Percentiles rank a stretch among this genome's conserved stretches.
phyloP scores from a whole-genome alignment of 2,329 filamentous ascomycete species.

The Rugonectria rugulosa region DNA sequence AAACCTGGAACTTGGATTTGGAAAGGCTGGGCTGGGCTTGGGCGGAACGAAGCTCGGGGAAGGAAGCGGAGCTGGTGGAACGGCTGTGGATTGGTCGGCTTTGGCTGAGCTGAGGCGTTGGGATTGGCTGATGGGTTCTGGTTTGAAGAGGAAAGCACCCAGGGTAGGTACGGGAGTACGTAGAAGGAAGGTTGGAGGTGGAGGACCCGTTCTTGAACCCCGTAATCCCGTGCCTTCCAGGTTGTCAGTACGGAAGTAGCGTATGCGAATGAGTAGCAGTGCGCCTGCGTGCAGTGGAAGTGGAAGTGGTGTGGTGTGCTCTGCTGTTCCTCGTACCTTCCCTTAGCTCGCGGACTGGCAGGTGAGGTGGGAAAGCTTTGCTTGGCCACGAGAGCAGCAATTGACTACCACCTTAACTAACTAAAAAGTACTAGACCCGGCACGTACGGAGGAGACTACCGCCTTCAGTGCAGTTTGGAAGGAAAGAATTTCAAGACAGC shows the following conservation, averaged over 20 bases:
- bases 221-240: background rate
- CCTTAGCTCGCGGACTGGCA: background rate
- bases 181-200: background rate
- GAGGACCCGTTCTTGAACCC: background rate
- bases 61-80: slow-evolving; percentile 14
- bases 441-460: no score
- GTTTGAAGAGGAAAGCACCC: no score
- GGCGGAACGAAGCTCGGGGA: slow-evolving; percentile 16
- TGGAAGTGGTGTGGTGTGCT: background rate
- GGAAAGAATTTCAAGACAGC: background rate
- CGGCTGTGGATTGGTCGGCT: slow-evolving; percentile 10
- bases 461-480: background rate
- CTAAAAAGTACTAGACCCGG: no score
- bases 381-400: background rate
- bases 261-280: no score
- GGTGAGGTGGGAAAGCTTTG: background rate
- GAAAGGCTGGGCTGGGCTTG: slow-evolving; percentile 25
- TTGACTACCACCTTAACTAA: no score
- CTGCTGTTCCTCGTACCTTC: background rate
- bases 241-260: no score
- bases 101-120: slow-evolving; percentile 3
- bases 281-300: no score
- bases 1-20: slow-evolving; percentile 21
- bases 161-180: background rate
- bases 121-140: slow-evolving; percentile 9